Percentiles rank a stretch among this genome's conserved stretches.
Evolutionary conservation across 306 rosid genomes (phyloP).

Genomic region (Spatholobus suberectus): DNA sequence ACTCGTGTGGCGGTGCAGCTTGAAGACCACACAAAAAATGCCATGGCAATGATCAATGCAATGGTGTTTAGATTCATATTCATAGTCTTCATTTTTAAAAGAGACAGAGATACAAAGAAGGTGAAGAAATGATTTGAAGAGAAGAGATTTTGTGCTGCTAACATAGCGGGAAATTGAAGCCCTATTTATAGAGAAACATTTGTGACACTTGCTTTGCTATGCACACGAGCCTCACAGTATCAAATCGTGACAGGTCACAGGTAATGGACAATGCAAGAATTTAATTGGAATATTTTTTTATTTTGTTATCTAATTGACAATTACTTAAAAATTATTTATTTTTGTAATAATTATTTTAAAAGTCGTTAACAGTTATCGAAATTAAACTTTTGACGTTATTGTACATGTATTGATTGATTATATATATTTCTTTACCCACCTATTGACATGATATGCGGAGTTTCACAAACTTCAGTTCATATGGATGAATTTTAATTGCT

Average conservation of each 20-base stretch:
- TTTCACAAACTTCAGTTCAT: neutral
- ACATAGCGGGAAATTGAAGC: neutral
- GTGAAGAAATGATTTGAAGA: neutral
- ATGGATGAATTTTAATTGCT: neutral
- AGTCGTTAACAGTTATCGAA: too few species aligned
- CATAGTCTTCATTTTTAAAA: conserved; percentile 41
- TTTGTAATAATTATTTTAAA: too few species aligned
- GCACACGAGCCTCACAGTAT: conserved; percentile 57
- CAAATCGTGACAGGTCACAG: conserved; percentile 27
- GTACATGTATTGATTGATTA: too few species aligned
- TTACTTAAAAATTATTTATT: too few species aligned
- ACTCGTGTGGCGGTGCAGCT: conserved; percentile 55
- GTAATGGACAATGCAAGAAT: conserved; percentile 13
- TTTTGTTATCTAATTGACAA: too few species aligned
- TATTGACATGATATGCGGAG: neutral
- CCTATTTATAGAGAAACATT: conserved; percentile 46
- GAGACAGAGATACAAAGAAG: neutral
- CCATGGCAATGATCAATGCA: conserved; percentile 45
- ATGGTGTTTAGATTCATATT: conserved; percentile 40
- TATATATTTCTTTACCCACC: too few species aligned
- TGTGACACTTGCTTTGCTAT: conserved; percentile 45
- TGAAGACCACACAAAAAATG: conserved; percentile 34
- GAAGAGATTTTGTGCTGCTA: conserved; percentile 18
- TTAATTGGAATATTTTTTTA: neutral
- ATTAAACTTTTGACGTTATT: neutral